Evolutionary conservation across 163 green algal genomes (phyloP), one percentile per base, ranked within the genome.

Genomic region (Picocystis sp.): DNA sequence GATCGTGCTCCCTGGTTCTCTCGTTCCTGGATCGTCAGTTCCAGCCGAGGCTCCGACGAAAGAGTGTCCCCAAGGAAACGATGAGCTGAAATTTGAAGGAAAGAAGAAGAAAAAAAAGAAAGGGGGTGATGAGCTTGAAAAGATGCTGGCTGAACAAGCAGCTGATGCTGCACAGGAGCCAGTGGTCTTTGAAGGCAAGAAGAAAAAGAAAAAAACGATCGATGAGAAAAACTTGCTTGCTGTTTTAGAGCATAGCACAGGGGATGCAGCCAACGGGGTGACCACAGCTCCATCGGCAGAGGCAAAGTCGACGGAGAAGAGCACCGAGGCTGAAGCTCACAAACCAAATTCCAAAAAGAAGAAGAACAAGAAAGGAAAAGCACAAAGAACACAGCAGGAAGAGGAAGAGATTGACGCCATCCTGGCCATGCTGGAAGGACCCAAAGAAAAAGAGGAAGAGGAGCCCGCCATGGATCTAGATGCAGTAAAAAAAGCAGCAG

Each of bases 341-440:
- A 14, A 22, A 53, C 22, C 50, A 19, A 23, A 11, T 8, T 65
- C 38, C n/a, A 46, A 66, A 53, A 68, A 66, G 22, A 55, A 55
- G 12, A 55, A 55, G 48, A 57, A 57, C 86, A 88, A 68, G 79
- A 79, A 19, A 87, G 83, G 61, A 88, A 87, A 66, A 64, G 54
- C 2, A 58, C 45, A 21, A 53, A 57, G 51, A 43, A 19, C 22
- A 50, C 14, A 23, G 46, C 22, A 62, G 38, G 62, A 71, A 25
- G 53, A 71, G 34, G 63, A 70, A 22, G 54, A 61, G 25, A 68
- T 69, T 22, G 63, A 70, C 14, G 63, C 63, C 34, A 48, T 70
- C 8, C 41, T 70, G 3, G 61, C 53, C n/a, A 43, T 60, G 34
- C 55, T 71, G 9, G 63, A 71, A 15, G 63, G 22, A 5, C 52